Conservation (phyloP, 2,329 filamentous ascomycete genomes). For the Alternaria arborescens region DNA sequence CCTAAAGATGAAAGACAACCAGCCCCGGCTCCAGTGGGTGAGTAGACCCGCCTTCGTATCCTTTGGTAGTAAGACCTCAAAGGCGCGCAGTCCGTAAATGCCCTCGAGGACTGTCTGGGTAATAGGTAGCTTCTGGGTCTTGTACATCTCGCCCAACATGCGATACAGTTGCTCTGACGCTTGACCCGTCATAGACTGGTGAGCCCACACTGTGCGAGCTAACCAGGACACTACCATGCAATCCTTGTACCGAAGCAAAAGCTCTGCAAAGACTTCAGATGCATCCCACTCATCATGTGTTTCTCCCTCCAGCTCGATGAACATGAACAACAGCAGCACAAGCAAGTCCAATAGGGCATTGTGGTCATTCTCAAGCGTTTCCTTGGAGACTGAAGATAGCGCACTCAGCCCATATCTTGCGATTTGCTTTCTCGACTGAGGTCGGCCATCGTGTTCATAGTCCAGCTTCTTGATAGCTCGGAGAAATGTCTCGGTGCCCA, state of each 20-base stretch:
- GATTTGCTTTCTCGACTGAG: constrained; percentile 58
- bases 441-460: constrained; percentile 47
- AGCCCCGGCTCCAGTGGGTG: constrained; percentile 58
- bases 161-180: constrained; percentile 38
- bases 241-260: constrained; percentile 59
- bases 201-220: constrained; percentile 45
- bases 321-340: constrained; percentile 82
- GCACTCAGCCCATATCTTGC: constrained; percentile 80
- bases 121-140: constrained; percentile 40
- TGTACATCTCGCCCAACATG: constrained; percentile 35
- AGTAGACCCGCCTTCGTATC: constrained; percentile 43
- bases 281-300: constrained; percentile 72
- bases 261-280: constrained; percentile 68
- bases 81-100: constrained; percentile 43
- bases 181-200: constrained; percentile 39
- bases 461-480: constrained; percentile 60
- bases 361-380: constrained; percentile 76
- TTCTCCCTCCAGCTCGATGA: constrained; percentile 72
- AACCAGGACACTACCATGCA: constrained; percentile 49
- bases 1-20: constrained; percentile 53
- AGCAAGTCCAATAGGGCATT: constrained; percentile 82
- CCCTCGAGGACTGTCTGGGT: constrained; percentile 50
- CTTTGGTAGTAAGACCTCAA: constrained; percentile 40
- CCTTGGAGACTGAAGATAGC: constrained; percentile 78
- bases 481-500: constrained; percentile 62